phyloP scores from a whole-genome alignment of 2,329 filamentous ascomycete species.

The Reticulascus tulasneorum region DNA sequence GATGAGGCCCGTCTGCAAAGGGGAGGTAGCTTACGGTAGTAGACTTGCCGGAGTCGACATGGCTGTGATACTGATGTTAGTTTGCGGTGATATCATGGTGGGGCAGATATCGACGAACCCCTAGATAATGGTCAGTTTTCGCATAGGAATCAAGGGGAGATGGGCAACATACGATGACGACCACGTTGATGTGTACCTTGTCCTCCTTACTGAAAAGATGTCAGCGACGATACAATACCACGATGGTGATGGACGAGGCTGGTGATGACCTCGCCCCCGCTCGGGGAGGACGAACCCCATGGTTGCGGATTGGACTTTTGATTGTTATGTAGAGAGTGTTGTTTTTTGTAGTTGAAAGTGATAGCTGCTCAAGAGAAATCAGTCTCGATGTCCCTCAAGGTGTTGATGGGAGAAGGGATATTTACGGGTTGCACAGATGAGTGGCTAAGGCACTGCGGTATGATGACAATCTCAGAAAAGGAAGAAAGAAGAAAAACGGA shows the following conservation, averaged over 20 bases:
- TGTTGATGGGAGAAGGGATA: neutral
- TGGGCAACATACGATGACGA: conserved; percentile 83
- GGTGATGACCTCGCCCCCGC: neutral
- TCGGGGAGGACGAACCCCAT: neutral
- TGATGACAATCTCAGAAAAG: too few relatives aligned
- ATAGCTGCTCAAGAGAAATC: neutral
- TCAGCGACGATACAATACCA: conserved; percentile 9
- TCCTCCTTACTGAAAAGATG: conserved; percentile 86
- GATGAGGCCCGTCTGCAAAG: conserved; percentile 19
- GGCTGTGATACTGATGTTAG: conserved; percentile 49
- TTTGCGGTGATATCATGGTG: conserved; percentile 19
- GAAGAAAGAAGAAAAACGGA: conserved; percentile 5
- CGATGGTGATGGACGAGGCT: conserved; percentile 7
- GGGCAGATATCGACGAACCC: conserved; percentile 32
- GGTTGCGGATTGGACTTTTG: neutral
- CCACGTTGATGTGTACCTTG: conserved; percentile 95
- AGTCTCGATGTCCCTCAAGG: neutral
- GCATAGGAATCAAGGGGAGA: neutral
- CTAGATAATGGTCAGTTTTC: conserved; percentile 18
- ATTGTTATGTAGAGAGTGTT: conserved; percentile 1
- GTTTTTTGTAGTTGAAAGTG: neutral
- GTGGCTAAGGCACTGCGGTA: conserved; percentile 4
- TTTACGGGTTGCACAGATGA: conserved; percentile 4
- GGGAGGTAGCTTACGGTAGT: conserved; percentile 71
- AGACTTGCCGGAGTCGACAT: conserved; percentile 99